Evolutionary conservation across 1,284 basidiomycete genomes (phyloP).

Genomic region (Neonothopanus nambi): DNA sequence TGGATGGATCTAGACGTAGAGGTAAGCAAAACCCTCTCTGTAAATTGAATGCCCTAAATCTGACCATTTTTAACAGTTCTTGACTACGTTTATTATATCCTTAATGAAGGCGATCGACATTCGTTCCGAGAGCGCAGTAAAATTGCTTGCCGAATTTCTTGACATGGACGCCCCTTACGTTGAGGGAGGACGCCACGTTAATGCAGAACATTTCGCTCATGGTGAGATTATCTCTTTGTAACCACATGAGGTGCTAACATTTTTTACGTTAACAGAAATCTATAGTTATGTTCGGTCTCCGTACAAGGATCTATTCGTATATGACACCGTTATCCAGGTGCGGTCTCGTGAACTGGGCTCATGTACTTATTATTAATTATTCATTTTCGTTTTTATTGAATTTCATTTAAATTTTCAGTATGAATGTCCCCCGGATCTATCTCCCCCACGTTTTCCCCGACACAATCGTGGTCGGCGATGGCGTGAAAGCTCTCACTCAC

Average conservation of each 20-base stretch:
- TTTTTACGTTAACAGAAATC: slow-evolving; percentile 54
- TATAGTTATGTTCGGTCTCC: slow-evolving; percentile 86
- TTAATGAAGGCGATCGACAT: slow-evolving; percentile 88
- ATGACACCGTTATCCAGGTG: slow-evolving; percentile 83
- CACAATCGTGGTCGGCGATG: slow-evolving; percentile 40
- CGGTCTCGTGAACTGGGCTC: slow-evolving; percentile 23
- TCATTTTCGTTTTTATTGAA: neutral
- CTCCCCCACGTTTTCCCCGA: slow-evolving; percentile 30
- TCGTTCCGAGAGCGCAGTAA: slow-evolving; percentile 81
- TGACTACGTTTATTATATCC: slow-evolving; percentile 79
- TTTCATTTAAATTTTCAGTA: slow-evolving; percentile 41
- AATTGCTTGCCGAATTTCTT: slow-evolving; percentile 80
- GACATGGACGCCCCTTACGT: slow-evolving; percentile 67
- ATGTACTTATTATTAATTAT: too few relatives aligned
- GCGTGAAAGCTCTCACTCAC: slow-evolving; percentile 27
- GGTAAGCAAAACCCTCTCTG: slow-evolving; percentile 40
- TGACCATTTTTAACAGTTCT: slow-evolving; percentile 45
- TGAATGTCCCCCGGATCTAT: slow-evolving; percentile 42
- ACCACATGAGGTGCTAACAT: neutral
- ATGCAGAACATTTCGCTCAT: slow-evolving; percentile 89
- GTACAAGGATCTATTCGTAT: slow-evolving; percentile 75
- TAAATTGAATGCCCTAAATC: neutral
- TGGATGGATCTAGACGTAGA: slow-evolving; percentile 85
- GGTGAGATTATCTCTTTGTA: slow-evolving; percentile 45
- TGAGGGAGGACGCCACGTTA: slow-evolving; percentile 56